Evolutionary conservation across 106 monocot species (phyloP), one percentile per base, ranked within the genome.

Genomic region (Ottelia alismoides): DNA sequence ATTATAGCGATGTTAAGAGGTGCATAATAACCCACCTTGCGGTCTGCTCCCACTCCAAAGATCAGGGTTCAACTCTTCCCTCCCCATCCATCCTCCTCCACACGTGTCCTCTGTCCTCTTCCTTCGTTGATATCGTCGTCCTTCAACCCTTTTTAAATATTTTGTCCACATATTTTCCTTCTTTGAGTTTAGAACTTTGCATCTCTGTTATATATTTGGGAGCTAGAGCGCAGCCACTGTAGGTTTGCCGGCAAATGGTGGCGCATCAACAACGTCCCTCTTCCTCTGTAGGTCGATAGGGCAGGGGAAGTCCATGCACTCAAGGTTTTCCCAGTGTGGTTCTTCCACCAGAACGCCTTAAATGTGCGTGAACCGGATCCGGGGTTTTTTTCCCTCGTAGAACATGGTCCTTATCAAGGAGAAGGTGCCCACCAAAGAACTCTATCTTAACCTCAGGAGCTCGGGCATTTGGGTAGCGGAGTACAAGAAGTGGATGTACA

Each of bases 401-500:
- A 96, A 96, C 27, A 88, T 82, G 69, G 73, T 96, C 12, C 64
- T 96, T 26, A 64, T 96, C 47, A 78, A 61, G 68, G 88, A 88
- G 60, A 82, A 60, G 35, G 65, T 64, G 18, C 88, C 94, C 10
- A 89, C 94, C 20, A 81, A 67, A 66, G 69, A 85, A 27, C 59
- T 96, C 18, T 96, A 96, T 50, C 74, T 96, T 10, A 96, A 89
- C 47, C 63, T 96, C 31, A 70, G 67, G 49, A 85, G 81, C 5
- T 81, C 71, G 0, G 88, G 88, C 49, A 85, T 78, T 11, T 96
- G 94, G 94, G 94, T 96, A 5, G 72, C 76, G 0, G 88, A 96
- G 72, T 96, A 88, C 55, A 49, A 88, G 64, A 84, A 81, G 71
- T 96, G 94, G 94, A 96, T 96, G 94, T 88, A 96, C 55, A 78